Evolutionary conservation across 1,284 basidiomycete genomes (phyloP), one percentile per base, ranked within the genome.

Genomic region (Cryptococcus sp.): DNA sequence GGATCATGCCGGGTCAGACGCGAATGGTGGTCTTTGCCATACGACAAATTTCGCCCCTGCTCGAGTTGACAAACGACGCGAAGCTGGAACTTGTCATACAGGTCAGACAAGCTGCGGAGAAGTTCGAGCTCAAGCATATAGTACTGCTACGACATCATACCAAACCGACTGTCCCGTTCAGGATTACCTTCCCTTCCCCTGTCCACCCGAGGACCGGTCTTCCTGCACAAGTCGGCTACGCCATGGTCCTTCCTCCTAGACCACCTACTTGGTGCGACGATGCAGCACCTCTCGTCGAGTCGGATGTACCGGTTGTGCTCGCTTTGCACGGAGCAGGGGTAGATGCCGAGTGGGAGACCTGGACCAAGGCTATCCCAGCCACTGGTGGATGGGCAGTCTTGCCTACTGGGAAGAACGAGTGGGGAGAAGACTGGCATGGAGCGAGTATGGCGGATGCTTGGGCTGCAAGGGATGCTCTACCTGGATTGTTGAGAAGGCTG

Each of bases 371-470:
- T 1, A 60, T 70, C 19, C 68, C 65, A 0, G 24, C 24, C 1
- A 50, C 48, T 0, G 59, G 48, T 10, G 47, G 48, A 2, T 74
- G 71, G 69, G 60, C 65, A 0, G 54, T 73, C 2, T 54, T 71
- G 16, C 65, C 68, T 0, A 66, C 65, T 4, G 71, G 72, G 1
- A 59, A 58, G 44, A 72, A 60, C 28, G 67, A 68, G 36, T 74
- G 72, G 72, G 71, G 72, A 5, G 68, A 72, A 50, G 72, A 72
- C 50, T 72, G 69, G 69, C 71, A 73, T 47, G 71, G 69, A 5
- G 62, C 58, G 4, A 66, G 64, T 47, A 62, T 68, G 60, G 48
- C 39, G 3, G 67, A 69, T 46, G 63, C 58, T 18, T 67, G 65
- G 69, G 53, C 56, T 1, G 65, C 65, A 3, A 51, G 67, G 18